Evolutionary conservation across 306 rosid species (phyloP), one percentile per base, ranked within the genome.

Genomic region (Cotoneaster glaucophyllus): DNA sequence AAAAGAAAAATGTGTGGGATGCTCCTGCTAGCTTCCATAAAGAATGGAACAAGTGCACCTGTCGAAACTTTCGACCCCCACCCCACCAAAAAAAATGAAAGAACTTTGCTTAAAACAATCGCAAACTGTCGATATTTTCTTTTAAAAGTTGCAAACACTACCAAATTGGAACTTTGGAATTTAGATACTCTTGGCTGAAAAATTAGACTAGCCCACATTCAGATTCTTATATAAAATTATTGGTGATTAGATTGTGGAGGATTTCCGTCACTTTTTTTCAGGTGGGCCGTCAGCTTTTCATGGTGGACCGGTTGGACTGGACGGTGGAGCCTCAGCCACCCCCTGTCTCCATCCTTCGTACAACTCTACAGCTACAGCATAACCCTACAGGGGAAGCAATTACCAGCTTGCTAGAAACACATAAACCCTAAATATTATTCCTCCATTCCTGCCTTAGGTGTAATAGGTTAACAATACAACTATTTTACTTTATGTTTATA

Each of bases 231-330:
- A 74, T 74, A 34, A 53, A 44, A 71, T 74, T 66, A 64, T 66
- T 71, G 69, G 53, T 32, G 7, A 53, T 43, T 68, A 53, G 70
- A 85, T 39, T 37, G 52, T 69, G 84, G 65, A 75, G 74, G 77
- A 74, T 62, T 75, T 66, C 61, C 59, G 69, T 64, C 72, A 73
- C 29, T 75, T 72, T 65, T 56, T 28, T 8, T 34, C 65, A 19
- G 76, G 82, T 76, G 73, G 87, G 69, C 74, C 79, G 58, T 67
- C 76, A 12, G 57, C 75, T 71, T 69, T 82, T 67, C 67, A 74
- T 48, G 81, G 86, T 76, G 74, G 83, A 74, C 70, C 90, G 43
- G 12, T 78, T 67, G 4, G 67, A 61, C 66, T 70, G 3, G 64
- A 34, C 81, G 59, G 53, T 73, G 71, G 69, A 32, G 83, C 86